Evolutionary conservation across 2,329 filamentous ascomycete species (phyloP), one percentile per base, ranked within the genome.

Genomic region (Clonostachys rosea): DNA sequence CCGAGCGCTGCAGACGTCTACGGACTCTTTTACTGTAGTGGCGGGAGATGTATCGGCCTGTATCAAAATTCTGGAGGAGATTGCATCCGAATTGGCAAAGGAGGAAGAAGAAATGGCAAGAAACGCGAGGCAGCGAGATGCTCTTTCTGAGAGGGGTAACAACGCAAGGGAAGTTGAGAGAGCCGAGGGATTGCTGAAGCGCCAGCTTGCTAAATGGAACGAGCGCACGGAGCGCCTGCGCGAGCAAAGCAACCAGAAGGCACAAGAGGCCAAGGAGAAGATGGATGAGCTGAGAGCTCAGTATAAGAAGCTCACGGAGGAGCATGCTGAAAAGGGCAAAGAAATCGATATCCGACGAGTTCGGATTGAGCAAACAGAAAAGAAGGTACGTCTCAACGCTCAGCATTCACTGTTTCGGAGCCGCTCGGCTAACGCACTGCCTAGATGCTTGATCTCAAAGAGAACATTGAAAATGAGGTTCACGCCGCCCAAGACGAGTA

Each of bases 281-380:
- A 96, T 96, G 91, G 89, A 96, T 59, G 88, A 94, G 67, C 74
- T 99, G 47, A 79, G 89, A 47, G 82, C 78, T 5, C 79, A 91
- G 42, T 92, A 99, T 66, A 83, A 83, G 59, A 83, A 84, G 61
- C 73, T 97, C 50, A 87, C 86, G 1, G 87, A 92, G 60, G 92
- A 99, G 74, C 79, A 91, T 52, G 81, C 80, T 2, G 89, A 94
- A 47, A 95, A 95, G 69, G 86, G 86, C 34, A 86, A 89, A 49
- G 92, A 97, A 61, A 95, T 97, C 71, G 94, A 99, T 73, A 84
- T 87, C 61, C 78, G 91, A 58, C 83, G 89, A 56, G 89, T 96
- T n/a, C 78, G 91, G 50, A 97, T 99, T 53, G 94, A 99, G 69
- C 91, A 96, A 73, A 96, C 90, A 9, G 92, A 97, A 78, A 97